Base-by-base conservation (phyloP, 2,329 filamentous ascomycete species). In the Ophiosphaerella narmari region DNA sequence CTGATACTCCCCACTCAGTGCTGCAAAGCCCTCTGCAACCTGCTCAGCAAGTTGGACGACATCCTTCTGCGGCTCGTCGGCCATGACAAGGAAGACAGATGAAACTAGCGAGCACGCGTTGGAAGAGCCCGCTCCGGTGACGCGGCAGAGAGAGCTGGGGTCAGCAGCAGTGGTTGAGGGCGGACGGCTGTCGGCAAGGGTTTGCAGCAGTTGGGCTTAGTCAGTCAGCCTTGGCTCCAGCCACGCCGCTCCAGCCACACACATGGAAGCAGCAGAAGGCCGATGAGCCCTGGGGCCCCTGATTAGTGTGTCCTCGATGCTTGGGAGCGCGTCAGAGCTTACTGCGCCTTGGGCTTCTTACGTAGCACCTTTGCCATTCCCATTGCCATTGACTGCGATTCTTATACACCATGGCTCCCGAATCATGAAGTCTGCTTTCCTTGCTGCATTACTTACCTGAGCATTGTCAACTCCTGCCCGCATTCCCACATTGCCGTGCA, bases 1-100 rank as follows among this genome's bases (percentile, higher is more conserved):
- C 59, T 75, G 72, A 57, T 80, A 80, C 57, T 80, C 78, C 35
- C 72, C 72, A 43, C 72, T 75, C 52, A 80, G 63, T 29, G 76
- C 71, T 36, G 75, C 75, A 59, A 80, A 80, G 51, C 78, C 78
- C 46, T 74, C 69, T 1, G 77, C 68, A 52, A 79, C 73, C 61
- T 74, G 71, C 46, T 78, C 72, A 37, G 69, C 72, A 23, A 75
- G 63, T 58, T 71, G 65, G 26, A 60, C 50, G 33, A 67, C 64
- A 42, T 62, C 56, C 18, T 52, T 50, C 33, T 61, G 63, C 49
- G 60, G 50, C 41, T 54, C 54, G 16, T 65, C 62, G 18, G 55
- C 60, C 70, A 73, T 73, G 52, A 34, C 36, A 45, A 31, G 34
- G 50, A 38, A 41, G 40, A 49, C 18, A 52, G 52, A 51, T 38